Base-by-base conservation (phyloP, 192 early-diverging fungal genomes). In the Chytriomyces confervae region DNA sequence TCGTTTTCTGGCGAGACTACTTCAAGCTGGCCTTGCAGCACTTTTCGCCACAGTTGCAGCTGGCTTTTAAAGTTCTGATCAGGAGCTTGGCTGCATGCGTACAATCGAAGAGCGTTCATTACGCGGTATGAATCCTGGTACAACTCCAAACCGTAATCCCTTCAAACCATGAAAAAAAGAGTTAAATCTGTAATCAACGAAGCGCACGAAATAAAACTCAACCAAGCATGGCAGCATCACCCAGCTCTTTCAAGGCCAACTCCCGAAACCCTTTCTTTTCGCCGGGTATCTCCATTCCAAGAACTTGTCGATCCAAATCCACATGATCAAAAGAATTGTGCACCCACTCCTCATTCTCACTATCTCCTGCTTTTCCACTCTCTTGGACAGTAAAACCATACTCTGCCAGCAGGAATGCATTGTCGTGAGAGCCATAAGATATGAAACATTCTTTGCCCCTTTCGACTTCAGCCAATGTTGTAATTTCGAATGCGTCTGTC, bases 341-440 rank as follows among this genome's bases (percentile, higher is more conserved):
- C 57, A 63, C n/a, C 29, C 13, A 47, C 48, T 36, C 29, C 29
- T 36, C 29, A 36, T 36, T 36, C 29, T 36, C 29, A 2, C 70
- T 8, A 27, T 47, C 20, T 11, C 61, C 53, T 27, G 9, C 3
- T 60, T 27, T 1, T 4, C 2, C 11, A 44, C 43, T 46, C 3
- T 78, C 50, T 7, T 24, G 61, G 7, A 82, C 50, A 2, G 77
- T 69, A 68, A 83, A 83, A 5, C 82, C 82, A 72, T 83, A 83
- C 50, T 83, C 82, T 5, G 68, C 79, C 16, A 83, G 57, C 36
- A 83, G 77, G 45, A 80, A 81, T 18, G 66, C 63, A 72, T 83
- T 83, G 73, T 81, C 80, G 60, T 84, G 83, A 13, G 83, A 48
- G 0, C 83, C 83, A 51, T 84, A 84, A 6, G 82, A 51, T 16